Conservation (phyloP, 2,329 filamentous ascomycete genomes). For the Teratosphaeria pseudoeucalypti region DNA sequence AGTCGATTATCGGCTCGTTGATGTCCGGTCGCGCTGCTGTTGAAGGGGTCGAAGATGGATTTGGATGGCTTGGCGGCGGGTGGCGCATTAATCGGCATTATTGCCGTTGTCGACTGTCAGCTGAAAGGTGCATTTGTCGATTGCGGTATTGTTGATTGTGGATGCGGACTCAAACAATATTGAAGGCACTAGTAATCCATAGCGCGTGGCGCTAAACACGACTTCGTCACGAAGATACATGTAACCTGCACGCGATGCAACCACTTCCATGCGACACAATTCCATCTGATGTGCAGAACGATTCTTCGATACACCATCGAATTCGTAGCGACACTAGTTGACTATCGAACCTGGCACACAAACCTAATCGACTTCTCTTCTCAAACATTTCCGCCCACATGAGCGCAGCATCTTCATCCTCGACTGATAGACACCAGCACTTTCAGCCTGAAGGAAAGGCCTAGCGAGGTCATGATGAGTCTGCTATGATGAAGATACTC, state of each 20-base stretch:
- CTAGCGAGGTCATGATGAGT: no score
- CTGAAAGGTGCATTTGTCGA: neutral
- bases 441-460: no score
- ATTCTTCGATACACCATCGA: neutral
- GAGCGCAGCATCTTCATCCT: no score
- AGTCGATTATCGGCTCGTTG: conserved; percentile 62
- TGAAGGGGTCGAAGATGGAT: conserved; percentile 49
- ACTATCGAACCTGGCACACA: no score
- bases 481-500: no score
- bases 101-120: neutral
- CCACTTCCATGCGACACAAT: neutral
- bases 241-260: neutral
- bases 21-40: conserved; percentile 78
- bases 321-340: no score
- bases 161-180: no score
- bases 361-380: no score
- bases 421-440: no score
- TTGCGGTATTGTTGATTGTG: no score
- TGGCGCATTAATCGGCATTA: neutral
- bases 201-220: neutral
- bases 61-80: conserved; percentile 19
- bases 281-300: neutral
- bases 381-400: no score
- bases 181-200: neutral
- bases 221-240: neutral